phyloP scores from a whole-genome alignment of 2,329 filamentous ascomycete genomes.

The Leptographium radiaticola region DNA sequence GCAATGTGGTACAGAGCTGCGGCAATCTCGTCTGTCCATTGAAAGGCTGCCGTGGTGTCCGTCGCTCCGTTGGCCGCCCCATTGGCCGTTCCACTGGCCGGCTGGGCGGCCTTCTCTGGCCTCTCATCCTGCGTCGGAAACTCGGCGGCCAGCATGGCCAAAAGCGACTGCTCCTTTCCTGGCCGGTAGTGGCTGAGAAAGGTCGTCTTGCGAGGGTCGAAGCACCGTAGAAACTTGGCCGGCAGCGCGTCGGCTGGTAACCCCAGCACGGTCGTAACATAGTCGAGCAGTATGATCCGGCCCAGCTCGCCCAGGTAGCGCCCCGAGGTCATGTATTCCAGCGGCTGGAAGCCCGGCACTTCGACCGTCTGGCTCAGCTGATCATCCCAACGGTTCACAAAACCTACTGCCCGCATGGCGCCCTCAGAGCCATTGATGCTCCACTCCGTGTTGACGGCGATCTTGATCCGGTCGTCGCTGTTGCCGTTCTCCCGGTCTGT shows the following conservation, averaged over 20 bases:
- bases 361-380: constrained; percentile 54
- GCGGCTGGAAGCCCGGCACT: constrained; percentile 62
- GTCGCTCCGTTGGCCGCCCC: neutral
- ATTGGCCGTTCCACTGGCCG: neutral
- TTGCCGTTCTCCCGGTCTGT: constrained; percentile 34
- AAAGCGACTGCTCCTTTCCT: constrained; percentile 26
- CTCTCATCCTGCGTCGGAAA: constrained; percentile 24
- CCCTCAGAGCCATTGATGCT: constrained; percentile 64
- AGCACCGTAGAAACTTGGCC: constrained; percentile 37
- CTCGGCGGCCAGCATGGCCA: constrained; percentile 33
- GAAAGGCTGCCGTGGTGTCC: constrained; percentile 24
- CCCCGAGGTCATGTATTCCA: constrained; percentile 76
- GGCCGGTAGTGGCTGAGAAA: constrained; percentile 61
- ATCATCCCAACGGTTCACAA: constrained; percentile 61
- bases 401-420: constrained; percentile 46
- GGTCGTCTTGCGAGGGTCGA: constrained; percentile 51
- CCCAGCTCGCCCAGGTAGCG: constrained; percentile 67
- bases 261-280: constrained; percentile 33
- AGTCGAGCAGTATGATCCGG: constrained; percentile 55
- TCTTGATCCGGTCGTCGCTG: constrained; percentile 45
- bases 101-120: neutral
- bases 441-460: constrained; percentile 76
- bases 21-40: constrained; percentile 50
- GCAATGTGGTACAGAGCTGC: constrained; percentile 51
- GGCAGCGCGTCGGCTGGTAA: constrained; percentile 37